These are phyloP conservation scores for Chaetomium cochliodes DNA, from an alignment of 495 filamentous ascomycete genomes.

Conservation along the genomic window DNA sequence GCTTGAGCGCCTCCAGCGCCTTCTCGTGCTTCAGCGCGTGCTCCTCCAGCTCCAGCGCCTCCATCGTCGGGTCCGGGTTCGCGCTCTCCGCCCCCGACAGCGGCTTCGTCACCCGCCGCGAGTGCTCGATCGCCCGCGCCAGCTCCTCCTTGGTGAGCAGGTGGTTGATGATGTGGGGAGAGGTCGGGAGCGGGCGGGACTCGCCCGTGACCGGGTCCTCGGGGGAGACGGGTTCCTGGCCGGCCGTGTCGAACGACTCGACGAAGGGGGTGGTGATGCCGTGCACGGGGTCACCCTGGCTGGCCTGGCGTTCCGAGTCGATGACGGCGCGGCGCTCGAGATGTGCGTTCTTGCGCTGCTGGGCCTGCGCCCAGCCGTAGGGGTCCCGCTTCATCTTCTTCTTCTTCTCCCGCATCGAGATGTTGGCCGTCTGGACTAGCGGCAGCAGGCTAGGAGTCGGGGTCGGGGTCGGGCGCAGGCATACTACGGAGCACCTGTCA, in stretches of 20 bases:
- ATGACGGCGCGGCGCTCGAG: conserved; percentile 68
- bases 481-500: conserved; percentile 41
- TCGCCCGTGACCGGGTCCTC: conserved; percentile 38
- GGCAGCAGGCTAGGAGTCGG: conserved; percentile 41
- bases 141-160: conserved; percentile 67
- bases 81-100: conserved; percentile 37
- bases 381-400: conserved; percentile 58
- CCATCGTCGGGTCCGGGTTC: conserved; percentile 49
- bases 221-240: conserved; percentile 40
- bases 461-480: conserved; percentile 45
- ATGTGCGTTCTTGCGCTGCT: conserved; percentile 78
- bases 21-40: conserved; percentile 51
- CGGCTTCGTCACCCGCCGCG: conserved; percentile 61
- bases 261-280: conserved; percentile 79
- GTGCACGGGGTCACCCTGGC: conserved; percentile 71
- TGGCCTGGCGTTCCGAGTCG: conserved; percentile 55
- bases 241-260: conserved; percentile 68
- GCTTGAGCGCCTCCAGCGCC: conserved; percentile 64
- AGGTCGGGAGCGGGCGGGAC: conserved; percentile 42
- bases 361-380: conserved; percentile 67
- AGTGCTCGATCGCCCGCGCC: conserved; percentile 58
- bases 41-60: conserved; percentile 34
- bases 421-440: conserved; percentile 51
- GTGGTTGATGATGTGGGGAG: conserved; percentile 64
- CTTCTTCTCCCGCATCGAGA: conserved; percentile 48